Conservation (phyloP, 495 filamentous ascomycete species). For the Cercophora samala region DNA sequence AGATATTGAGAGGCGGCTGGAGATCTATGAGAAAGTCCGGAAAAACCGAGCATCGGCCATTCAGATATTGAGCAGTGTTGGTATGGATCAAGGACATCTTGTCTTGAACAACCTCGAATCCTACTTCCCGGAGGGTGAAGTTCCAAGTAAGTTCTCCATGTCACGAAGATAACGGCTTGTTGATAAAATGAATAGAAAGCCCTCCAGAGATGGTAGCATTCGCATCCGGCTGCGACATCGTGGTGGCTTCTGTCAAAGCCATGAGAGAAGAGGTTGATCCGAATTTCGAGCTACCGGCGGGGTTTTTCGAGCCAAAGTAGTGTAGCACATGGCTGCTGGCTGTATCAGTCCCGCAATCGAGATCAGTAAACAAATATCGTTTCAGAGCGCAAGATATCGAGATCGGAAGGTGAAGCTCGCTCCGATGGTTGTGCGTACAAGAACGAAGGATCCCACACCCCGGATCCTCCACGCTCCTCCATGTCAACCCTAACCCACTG, state of each 20-base stretch:
- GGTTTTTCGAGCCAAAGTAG: no score
- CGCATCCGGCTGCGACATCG: slow-evolving; percentile 24
- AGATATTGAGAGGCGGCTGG: slow-evolving; percentile 42
- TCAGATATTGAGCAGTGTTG: slow-evolving; percentile 43
- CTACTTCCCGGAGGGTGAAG: slow-evolving; percentile 16
- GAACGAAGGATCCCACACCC: no score
- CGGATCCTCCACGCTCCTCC: no score
- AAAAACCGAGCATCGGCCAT: slow-evolving; percentile 49
- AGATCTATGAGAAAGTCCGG: slow-evolving; percentile 50
- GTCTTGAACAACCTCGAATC: slow-evolving; percentile 15
- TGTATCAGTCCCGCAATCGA: no score
- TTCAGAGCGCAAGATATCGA: no score
- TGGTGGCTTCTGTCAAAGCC: slow-evolving; percentile 13
- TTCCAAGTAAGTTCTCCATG: slow-evolving; percentile 20
- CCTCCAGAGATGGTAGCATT: slow-evolving; percentile 16
- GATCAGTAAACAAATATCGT: no score
- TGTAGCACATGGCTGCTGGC: no score
- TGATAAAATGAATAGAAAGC: neutral
- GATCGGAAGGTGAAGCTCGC: no score
- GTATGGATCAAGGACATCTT: slow-evolving; percentile 22
- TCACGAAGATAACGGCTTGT: neutral
- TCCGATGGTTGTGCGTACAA: no score
- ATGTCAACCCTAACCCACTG: no score
- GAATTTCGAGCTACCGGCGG: slow-evolving; percentile 16
- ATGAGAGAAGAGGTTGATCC: slow-evolving; percentile 19